Evolutionary conservation across 176 grass and related monocot genomes (phyloP).

Genomic region (Aegilops longissima): DNA sequence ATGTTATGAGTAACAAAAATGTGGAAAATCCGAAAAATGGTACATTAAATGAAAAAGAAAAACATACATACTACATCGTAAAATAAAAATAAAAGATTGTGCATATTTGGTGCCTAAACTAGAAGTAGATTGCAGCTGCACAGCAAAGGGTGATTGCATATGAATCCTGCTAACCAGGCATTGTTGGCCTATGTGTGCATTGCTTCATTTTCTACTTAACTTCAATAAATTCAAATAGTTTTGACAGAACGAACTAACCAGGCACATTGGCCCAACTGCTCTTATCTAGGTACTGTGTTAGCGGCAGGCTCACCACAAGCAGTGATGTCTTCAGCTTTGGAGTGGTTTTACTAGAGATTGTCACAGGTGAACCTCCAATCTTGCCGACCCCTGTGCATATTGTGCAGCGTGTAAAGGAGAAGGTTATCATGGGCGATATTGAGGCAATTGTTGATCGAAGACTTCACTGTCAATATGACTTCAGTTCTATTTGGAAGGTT

Average conservation of each 20-base stretch:
- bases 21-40: not conserved
- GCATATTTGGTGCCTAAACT: no score
- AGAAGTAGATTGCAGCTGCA: not conserved
- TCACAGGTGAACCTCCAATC: constrained; percentile 17
- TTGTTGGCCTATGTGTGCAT: not conserved
- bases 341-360: constrained; percentile 17
- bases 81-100: not conserved
- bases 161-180: not conserved
- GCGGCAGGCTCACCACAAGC: constrained; percentile 6
- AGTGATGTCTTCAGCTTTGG: constrained; percentile 53
- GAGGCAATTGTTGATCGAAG: not conserved
- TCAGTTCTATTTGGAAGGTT: constrained; percentile 30
- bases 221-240: not conserved
- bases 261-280: not conserved
- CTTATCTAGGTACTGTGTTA: not conserved
- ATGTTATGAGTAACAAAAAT: not conserved
- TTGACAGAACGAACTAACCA: not conserved
- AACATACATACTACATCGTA: not conserved
- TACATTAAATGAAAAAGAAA: not conserved
- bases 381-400: not conserved
- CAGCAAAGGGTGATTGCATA: not conserved
- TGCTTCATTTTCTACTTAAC: not conserved
- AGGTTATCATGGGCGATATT: constrained; percentile 21
- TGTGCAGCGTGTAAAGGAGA: not conserved
- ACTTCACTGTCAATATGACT: not conserved